A percentile compares a stretch with the other conserved stretches of the same genome.
Conservation (phyloP, 768 basidiomycete species). For the Amanita phalloides region DNA sequence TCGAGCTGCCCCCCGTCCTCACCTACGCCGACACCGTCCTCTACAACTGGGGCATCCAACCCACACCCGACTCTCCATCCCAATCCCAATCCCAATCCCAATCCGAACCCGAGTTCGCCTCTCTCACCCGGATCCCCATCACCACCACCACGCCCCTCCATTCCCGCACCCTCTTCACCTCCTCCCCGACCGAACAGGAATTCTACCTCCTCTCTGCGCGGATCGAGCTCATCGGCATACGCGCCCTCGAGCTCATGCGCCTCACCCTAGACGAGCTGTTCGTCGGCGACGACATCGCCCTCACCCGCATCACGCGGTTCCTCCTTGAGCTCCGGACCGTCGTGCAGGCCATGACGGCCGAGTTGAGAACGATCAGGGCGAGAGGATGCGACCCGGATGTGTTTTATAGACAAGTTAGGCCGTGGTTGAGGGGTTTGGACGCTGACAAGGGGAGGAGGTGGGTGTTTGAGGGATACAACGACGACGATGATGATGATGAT, state of each 20-base stretch:
- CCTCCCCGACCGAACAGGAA: slow-evolving; percentile 68
- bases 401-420: slow-evolving; percentile 65
- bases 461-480: slow-evolving; percentile 46
- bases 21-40: slow-evolving; percentile 90
- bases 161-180: slow-evolving; percentile 64
- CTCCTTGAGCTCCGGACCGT: slow-evolving; percentile 51
- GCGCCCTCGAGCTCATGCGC: slow-evolving; percentile 80
- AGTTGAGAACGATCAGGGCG: slow-evolving; percentile 55
- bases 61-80: too few species aligned
- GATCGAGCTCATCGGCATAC: slow-evolving; percentile 79
- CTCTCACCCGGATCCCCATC: not conserved
- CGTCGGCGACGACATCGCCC: slow-evolving; percentile 57
- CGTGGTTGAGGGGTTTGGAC: slow-evolving; percentile 74
- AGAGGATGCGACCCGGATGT: slow-evolving; percentile 56
- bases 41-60: slow-evolving; percentile 60
- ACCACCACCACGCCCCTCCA: slow-evolving; percentile 39
- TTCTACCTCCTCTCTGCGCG: slow-evolving; percentile 84
- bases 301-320: slow-evolving; percentile 53
- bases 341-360: slow-evolving; percentile 48
- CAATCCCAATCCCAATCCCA: too few species aligned
- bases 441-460: slow-evolving; percentile 31
- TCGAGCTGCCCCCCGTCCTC: slow-evolving; percentile 78
- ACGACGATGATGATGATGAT: slow-evolving; percentile 16
- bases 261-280: slow-evolving; percentile 82
- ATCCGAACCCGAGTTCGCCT: slow-evolving; percentile 16